These are phyloP conservation scores for Lonicera japonica DNA, from an alignment of 129 eudicot species.

Conservation along the genomic window DNA sequence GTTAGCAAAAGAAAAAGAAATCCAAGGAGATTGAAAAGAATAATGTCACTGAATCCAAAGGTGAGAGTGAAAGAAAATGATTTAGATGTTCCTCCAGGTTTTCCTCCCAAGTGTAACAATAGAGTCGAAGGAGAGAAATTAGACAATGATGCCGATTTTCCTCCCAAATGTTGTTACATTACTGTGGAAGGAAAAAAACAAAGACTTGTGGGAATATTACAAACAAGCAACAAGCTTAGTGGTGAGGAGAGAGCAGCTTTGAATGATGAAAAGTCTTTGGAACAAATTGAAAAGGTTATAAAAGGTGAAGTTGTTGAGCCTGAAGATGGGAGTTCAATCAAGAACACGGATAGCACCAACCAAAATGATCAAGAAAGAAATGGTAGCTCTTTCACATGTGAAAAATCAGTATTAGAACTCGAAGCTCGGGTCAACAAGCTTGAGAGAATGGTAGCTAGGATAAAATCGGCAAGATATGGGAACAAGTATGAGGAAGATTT, in stretches of 20 bases:
- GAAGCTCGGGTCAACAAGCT: constrained; percentile 8
- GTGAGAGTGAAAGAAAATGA: not conserved
- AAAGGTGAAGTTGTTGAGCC: not conserved
- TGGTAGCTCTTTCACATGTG: not conserved
- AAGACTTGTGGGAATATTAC: not conserved
- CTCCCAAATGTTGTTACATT: too few relatives aligned
- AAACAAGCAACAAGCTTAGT: not conserved
- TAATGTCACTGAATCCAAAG: not conserved
- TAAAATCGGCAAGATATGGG: constrained; percentile 1
- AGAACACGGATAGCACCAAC: not conserved
- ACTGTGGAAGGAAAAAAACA: not conserved
- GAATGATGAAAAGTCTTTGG: not conserved
- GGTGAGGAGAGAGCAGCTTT: not conserved
- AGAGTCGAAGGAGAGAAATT: too few relatives aligned
- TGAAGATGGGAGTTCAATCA: not conserved
- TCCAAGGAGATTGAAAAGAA: not conserved
- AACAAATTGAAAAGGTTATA: not conserved
- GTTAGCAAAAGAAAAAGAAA: constrained; percentile 3
- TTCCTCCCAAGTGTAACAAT: constrained; percentile 1
- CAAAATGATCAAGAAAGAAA: constrained; percentile 3
- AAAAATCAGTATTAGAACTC: not conserved
- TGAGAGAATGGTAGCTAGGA: not conserved
- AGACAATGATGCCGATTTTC: too few relatives aligned
- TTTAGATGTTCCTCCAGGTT: constrained; percentile 10
- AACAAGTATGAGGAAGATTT: not conserved